phyloP scores from a whole-genome alignment of 306 rosid genomes.

The Rosa chinensis region DNA sequence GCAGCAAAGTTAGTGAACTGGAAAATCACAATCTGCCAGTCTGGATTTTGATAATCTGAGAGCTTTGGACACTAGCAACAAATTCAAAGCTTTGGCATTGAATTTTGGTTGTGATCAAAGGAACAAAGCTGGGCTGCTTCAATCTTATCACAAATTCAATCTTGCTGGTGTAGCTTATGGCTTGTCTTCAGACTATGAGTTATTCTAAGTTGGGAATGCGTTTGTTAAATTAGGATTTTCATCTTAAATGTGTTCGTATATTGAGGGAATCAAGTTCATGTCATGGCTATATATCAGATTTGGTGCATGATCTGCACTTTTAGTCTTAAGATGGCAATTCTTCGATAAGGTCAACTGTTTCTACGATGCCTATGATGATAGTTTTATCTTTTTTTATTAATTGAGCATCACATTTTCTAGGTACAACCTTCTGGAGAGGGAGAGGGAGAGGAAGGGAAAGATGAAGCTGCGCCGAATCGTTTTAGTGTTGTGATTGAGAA shows the following conservation, averaged over 20 bases:
- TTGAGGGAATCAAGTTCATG: not conserved
- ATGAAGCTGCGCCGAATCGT: slow-evolving; percentile 73
- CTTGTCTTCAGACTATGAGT: not conserved
- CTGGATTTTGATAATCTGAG: too few relatives aligned
- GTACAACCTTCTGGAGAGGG: slow-evolving; percentile 58
- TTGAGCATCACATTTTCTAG: slow-evolving; percentile 32
- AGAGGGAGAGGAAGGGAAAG: slow-evolving; percentile 50
- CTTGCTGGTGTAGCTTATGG: not conserved
- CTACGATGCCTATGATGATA: too few relatives aligned
- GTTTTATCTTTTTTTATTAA: not conserved
- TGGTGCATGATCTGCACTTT: not conserved
- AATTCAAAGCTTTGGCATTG: too few relatives aligned
- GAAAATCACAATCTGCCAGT: too few relatives aligned
- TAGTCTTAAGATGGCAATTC: not conserved
- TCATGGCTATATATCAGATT: not conserved
- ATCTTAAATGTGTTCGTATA: not conserved
- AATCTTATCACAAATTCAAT: too few relatives aligned
- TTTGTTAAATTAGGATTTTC: not conserved
- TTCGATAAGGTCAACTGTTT: not conserved
- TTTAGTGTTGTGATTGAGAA: slow-evolving; percentile 97
- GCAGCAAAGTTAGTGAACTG: too few relatives aligned
- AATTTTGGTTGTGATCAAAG: too few relatives aligned
- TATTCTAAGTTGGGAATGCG: slow-evolving; percentile 2
- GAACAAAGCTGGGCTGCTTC: too few relatives aligned
- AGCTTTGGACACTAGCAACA: too few relatives aligned